Base-by-base conservation (phyloP, 2,329 filamentous ascomycete genomes). In the Aspergillus unguis region DNA sequence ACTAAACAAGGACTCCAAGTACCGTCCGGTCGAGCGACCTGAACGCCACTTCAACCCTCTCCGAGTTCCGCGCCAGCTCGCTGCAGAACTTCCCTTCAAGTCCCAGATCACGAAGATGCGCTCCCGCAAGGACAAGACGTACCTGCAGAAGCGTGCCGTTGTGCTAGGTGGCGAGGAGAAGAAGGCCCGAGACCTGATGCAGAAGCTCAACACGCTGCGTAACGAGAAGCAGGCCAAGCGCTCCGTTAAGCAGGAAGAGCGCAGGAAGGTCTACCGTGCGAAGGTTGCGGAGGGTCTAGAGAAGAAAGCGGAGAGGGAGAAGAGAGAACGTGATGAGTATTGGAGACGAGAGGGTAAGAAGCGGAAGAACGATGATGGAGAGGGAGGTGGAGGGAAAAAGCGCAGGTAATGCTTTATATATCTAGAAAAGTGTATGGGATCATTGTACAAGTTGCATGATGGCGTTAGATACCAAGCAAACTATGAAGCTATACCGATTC, bases 141-240 rank as follows among this genome's bases (percentile, higher is more conserved):
- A 99, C 71, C 80, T 95, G 80, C 90, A 95, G 77, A 96, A 96
- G 77, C 88, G 94, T 7, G 94, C 92, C 10, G 90, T 97, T n/a
- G 84, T 95, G 26, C 74, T 90, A 11, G 80, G 86, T 9, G 86
- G 86, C 27, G 92, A 97, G 71, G 94, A 99, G 80, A 90, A 87
- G 79, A 87, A 87, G 71, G 91, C 91, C 4, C 80, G 94, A 31
- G 85, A 91, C 62, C 77, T 99, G 59, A 87, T 99, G 85, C 88
- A 95, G 76, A 94, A 96, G 79, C 82, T 99, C 48, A 87, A 89
- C 66, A 92, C 92, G 11, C 78, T 99, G 65, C 79, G 91, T 61
- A 96, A 95, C 66, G 94, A 97, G 67, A 94, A 95, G 71, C 83
- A 87, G 29, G 89, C 88, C 62, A 95, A 94, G 79, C 78, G 94